Percentiles rank a stretch among this genome's conserved stretches.
These are phyloP conservation scores for Piper betle DNA, from an alignment of 164 flowering plant species.

Conservation along the genomic window DNA sequence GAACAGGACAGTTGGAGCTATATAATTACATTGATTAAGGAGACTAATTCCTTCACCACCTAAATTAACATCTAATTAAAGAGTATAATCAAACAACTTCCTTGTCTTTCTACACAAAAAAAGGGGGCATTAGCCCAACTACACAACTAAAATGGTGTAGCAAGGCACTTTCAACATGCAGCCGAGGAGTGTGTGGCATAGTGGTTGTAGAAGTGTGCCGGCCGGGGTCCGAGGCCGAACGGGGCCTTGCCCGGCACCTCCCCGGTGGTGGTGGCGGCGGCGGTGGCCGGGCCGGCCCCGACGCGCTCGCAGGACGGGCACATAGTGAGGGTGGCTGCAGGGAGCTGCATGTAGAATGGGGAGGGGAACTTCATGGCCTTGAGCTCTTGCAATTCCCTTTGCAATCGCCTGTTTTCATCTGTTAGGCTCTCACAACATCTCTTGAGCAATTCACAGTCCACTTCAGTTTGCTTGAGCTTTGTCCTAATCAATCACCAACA, in stretches of 20 bases:
- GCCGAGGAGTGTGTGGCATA: conserved; percentile 51
- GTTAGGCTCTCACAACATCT: conserved; percentile 67
- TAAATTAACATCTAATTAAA: neutral
- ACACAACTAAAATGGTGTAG: conserved; percentile 2
- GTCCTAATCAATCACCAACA: conserved; percentile 28
- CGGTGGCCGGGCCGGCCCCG: conserved; percentile 3
- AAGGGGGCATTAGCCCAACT: neutral
- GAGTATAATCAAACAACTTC: neutral
- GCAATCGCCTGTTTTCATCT: conserved; percentile 66
- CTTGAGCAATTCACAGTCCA: conserved; percentile 77
- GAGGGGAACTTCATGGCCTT: conserved; percentile 57
- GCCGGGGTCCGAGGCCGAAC: conserved; percentile 27
- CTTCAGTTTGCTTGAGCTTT: conserved; percentile 87
- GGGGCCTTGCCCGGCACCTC: conserved; percentile 23
- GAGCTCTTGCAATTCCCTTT: conserved; percentile 70
- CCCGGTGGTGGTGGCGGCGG: conserved; percentile 3
- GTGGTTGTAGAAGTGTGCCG: conserved; percentile 39
- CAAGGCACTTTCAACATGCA: conserved; percentile 21
- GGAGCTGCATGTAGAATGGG: conserved; percentile 46
- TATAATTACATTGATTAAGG: neutral
- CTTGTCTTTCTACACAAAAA: neutral
- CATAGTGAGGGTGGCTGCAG: conserved; percentile 42
- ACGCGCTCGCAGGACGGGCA: conserved; percentile 54
- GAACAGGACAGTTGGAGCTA: neutral
- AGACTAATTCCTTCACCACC: neutral